Conservation (phyloP, 2,329 filamentous ascomycete species). For the Diaporthe citriasiana region DNA sequence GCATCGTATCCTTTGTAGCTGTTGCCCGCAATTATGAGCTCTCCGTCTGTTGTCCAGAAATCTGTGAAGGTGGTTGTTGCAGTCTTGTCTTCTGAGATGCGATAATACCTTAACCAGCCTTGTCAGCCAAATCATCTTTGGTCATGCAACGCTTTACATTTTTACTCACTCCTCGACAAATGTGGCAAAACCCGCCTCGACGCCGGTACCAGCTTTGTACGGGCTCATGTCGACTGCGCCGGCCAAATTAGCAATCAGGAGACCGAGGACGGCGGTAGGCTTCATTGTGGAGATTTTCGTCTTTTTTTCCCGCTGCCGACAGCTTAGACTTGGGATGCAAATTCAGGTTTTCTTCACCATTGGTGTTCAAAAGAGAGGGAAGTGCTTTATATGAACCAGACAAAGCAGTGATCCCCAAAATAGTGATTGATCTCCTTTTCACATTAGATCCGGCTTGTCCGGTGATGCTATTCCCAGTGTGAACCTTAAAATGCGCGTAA, state of each 20-base stretch:
- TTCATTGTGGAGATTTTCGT: background rate
- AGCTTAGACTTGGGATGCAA: background rate
- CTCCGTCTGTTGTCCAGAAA: constrained; percentile 37
- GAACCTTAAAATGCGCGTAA: constrained; percentile 23
- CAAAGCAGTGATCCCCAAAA: background rate
- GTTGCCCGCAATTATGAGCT: constrained; percentile 34
- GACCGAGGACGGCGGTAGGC: background rate
- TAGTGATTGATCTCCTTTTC: background rate
- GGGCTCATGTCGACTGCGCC: constrained; percentile 38
- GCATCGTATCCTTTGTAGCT: constrained; percentile 7
- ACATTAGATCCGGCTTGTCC: constrained; percentile 12
- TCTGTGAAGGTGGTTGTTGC: constrained; percentile 36
- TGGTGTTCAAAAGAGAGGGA: background rate
- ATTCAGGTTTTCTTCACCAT: background rate
- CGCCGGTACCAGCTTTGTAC: constrained; percentile 33
- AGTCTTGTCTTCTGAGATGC: constrained; percentile 38
- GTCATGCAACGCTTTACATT: too few relatives aligned
- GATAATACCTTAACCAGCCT: constrained; percentile 18
- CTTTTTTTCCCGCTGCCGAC: background rate
- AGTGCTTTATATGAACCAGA: background rate
- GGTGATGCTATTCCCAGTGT: constrained; percentile 28
- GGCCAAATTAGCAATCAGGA: constrained; percentile 11
- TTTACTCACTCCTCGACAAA: constrained; percentile 35
- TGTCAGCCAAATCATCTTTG: background rate
- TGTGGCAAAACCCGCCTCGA: constrained; percentile 36